Evolutionary conservation across 768 basidiomycete genomes (phyloP), one percentile per base, ranked within the genome.

Genomic region (Floccularia luteovirens): DNA sequence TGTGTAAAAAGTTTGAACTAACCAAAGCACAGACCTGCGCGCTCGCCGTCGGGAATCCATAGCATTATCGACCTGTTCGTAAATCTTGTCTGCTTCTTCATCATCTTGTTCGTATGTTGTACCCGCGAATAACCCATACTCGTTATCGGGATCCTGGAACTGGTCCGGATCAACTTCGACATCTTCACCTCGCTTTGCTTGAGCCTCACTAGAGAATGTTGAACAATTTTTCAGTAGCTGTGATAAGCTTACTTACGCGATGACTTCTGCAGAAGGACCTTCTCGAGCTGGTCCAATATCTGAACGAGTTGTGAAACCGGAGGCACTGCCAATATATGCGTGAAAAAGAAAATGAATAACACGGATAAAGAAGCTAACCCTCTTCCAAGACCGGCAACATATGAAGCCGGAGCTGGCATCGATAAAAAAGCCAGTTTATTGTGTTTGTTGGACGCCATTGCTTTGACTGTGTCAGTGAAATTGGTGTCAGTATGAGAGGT

Each of bases 271-370:
- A 13, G 88, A 89, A 0, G 93, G 91, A 0, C 90, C 91, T 54
- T 96, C 93, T 58, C 96, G 71, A 5, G 96, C 96, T 24, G 96
- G 96, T 55, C 96, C 96, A 43, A 99, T 98, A 79, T 98, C 96
- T 30, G 91, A 94, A 35, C 93, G 85, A 4, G 94, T 98, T 0
- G 94, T 98, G 64, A 97, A 98, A 43, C 92, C 92, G 33, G 92
- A 94, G 36, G 92, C 92, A 64, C 90, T 92, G 47, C 17, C 43
- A 54, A 40, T 42, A n/a, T n/a, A 27, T 39, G 31, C 20, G 36
- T 50, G 27, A 5, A 38, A 19, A 28, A 24, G 17, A 42, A 32
- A n/a, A 28, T 13, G 24, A n/a, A n/a, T n/a, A 19, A 14, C 41
- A 20, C 25, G 10, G 31, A 24, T 5, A 12, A 24, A 13, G 33